phyloP scores from a whole-genome alignment of 352 stramenopile species.

The Globisporangium solare region DNA sequence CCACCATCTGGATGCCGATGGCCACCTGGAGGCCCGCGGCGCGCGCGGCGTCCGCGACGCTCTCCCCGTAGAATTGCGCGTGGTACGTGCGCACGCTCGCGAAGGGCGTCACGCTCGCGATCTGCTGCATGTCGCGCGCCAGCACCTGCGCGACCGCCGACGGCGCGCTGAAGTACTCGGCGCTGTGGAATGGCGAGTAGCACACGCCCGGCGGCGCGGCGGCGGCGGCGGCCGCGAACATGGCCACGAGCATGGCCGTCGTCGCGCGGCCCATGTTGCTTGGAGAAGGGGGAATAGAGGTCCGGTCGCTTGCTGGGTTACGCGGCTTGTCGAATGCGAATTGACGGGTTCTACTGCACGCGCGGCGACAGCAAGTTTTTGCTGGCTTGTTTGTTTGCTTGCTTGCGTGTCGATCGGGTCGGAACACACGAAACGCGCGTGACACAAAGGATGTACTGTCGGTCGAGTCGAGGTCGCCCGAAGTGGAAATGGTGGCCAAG shows the following conservation, averaged over 20 bases:
- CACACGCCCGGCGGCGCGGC: conserved; percentile 13
- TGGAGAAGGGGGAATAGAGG: background rate
- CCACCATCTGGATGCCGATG: conserved; percentile 27
- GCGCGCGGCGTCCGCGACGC: conserved; percentile 25
- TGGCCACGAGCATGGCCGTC: background rate
- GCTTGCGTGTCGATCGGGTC: too few relatives aligned
- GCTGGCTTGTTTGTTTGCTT: too few relatives aligned
- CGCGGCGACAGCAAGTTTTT: too few relatives aligned
- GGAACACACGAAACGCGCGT: background rate
- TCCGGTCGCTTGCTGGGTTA: too few relatives aligned
- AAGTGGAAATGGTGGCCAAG: conserved; percentile 9
- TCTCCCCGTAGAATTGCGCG: conserved; percentile 27
- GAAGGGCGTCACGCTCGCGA: conserved; percentile 22
- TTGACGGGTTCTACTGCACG: too few relatives aligned
- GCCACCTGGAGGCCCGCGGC: conserved; percentile 24
- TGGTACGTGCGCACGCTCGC: conserved; percentile 31
- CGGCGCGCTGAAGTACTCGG: conserved; percentile 9
- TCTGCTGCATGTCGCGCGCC: conserved; percentile 20
- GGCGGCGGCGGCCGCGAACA: background rate
- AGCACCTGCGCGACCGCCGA: conserved; percentile 12
- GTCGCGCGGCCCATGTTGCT: background rate
- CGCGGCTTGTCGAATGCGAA: too few relatives aligned
- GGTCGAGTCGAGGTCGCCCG: conserved; percentile 7
- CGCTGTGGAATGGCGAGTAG: conserved; percentile 31
- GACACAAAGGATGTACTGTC: conserved; percentile 7